Percentiles rank a stretch among this genome's conserved stretches.
Evolutionary conservation across 768 basidiomycete genomes (phyloP).

Genomic region (Grammothele lineata): DNA sequence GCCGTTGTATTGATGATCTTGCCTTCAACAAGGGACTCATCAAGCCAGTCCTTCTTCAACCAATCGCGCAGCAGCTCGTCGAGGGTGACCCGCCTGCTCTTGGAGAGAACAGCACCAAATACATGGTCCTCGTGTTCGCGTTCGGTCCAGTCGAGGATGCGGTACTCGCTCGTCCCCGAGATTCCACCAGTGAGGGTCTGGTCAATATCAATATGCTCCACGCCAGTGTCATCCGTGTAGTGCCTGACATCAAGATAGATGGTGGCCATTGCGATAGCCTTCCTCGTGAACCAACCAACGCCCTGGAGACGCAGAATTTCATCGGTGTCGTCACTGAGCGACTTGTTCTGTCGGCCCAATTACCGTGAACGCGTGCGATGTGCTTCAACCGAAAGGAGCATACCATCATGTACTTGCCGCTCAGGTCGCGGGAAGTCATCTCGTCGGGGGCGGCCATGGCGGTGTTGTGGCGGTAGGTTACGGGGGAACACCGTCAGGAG

Average conservation of each 20-base stretch:
- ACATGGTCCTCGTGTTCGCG: slow-evolving; percentile 51
- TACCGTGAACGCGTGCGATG: not conserved
- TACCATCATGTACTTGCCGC: slow-evolving; percentile 64
- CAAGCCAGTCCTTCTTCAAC: slow-evolving; percentile 40
- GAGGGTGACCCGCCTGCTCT: slow-evolving; percentile 25
- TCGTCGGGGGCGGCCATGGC: slow-evolving; percentile 63
- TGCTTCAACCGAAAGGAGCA: slow-evolving; percentile 2
- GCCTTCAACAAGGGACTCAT: slow-evolving; percentile 32
- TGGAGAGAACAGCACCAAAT: slow-evolving; percentile 55
- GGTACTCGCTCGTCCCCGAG: slow-evolving; percentile 49
- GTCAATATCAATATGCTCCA: slow-evolving; percentile 64
- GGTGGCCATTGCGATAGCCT: slow-evolving; percentile 49
- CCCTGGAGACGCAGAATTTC: slow-evolving; percentile 68
- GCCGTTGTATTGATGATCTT: slow-evolving; percentile 34
- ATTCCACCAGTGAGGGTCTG: slow-evolving; percentile 64
- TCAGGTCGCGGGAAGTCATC: slow-evolving; percentile 55
- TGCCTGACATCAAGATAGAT: slow-evolving; percentile 60
- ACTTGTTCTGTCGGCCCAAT: slow-evolving; percentile 54
- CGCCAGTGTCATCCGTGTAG: slow-evolving; percentile 50
- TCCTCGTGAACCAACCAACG: slow-evolving; percentile 67
- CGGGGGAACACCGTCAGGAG: not conserved
- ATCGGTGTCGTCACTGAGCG: slow-evolving; percentile 57
- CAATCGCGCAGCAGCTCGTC: slow-evolving; percentile 31
- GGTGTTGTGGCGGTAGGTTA: too few species aligned
- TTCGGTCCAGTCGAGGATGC: slow-evolving; percentile 54